Evolutionary conservation across 2,329 filamentous ascomycete species (phyloP).

Genomic region (Tympanopsis confertula): DNA sequence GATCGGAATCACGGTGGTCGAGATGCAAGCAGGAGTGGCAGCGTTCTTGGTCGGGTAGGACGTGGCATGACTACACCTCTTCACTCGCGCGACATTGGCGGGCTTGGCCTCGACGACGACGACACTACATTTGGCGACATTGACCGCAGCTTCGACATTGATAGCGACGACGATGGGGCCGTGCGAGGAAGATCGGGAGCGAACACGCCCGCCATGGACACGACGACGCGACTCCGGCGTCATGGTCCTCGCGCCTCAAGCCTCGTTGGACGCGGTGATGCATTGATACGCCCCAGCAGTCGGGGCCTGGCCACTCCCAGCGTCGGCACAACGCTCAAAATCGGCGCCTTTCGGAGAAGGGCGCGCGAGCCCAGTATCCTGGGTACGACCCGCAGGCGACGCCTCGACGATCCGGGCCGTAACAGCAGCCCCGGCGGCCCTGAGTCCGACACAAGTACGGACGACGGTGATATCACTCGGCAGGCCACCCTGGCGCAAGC

Average conservation of each 20-base stretch:
- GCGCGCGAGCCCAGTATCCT: slow-evolving; percentile 51
- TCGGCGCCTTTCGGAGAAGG: slow-evolving; percentile 44
- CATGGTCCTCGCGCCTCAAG: slow-evolving; percentile 31
- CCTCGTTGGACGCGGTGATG: slow-evolving; percentile 35
- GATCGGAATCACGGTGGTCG: too few relatives aligned
- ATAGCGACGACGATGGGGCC: not conserved
- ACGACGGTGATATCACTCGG: too few relatives aligned
- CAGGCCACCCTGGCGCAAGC: too few relatives aligned
- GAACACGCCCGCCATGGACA: too few relatives aligned
- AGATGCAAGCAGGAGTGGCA: too few relatives aligned
- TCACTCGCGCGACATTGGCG: too few relatives aligned
- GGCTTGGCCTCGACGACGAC: slow-evolving; percentile 32
- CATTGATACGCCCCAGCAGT: slow-evolving; percentile 40
- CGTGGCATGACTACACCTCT: too few relatives aligned
- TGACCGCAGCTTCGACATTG: slow-evolving; percentile 19
- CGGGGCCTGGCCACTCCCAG: slow-evolving; percentile 32
- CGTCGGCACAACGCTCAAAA: slow-evolving; percentile 34
- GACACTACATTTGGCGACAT: slow-evolving; percentile 34
- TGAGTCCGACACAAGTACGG: not conserved
- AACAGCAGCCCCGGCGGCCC: not conserved
- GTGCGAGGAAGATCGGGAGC: not conserved
- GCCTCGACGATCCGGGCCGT: slow-evolving; percentile 7
- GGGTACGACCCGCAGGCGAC: slow-evolving; percentile 33
- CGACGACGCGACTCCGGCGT: slow-evolving; percentile 12
- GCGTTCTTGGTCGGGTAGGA: too few relatives aligned